Percentiles rank a stretch among this genome's conserved stretches.
phyloP scores from a whole-genome alignment of 2,329 filamentous ascomycete genomes.

The Penicillium verrucosum region DNA sequence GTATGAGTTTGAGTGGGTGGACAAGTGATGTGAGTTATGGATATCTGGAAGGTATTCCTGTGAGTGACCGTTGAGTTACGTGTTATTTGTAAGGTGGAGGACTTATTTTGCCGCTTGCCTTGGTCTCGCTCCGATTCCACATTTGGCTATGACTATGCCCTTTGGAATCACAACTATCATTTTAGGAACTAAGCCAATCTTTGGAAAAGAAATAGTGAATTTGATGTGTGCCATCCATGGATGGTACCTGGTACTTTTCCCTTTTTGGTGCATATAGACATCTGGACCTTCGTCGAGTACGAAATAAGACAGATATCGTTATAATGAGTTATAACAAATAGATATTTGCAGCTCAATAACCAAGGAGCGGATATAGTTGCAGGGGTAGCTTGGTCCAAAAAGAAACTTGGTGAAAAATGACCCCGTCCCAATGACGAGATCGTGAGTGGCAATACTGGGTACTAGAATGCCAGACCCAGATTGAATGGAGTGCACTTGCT shows the following conservation, averaged over 20 bases:
- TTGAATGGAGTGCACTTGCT: background rate
- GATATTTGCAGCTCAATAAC: background rate
- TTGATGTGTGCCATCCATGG: background rate
- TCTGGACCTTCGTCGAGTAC: background rate
- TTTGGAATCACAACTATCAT: background rate
- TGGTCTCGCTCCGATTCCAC: background rate
- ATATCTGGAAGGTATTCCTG: background rate
- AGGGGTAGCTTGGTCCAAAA: background rate
- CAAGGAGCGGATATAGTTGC: background rate
- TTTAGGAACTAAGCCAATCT: background rate
- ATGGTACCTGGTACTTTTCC: background rate
- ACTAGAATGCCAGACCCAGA: background rate
- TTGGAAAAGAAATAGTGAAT: background rate
- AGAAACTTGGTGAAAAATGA: background rate
- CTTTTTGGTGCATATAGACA: background rate
- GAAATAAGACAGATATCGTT: background rate
- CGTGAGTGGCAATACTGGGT: background rate
- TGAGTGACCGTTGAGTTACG: background rate
- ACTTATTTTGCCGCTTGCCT: background rate
- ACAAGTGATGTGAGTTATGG: background rate
- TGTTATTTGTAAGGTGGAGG: background rate
- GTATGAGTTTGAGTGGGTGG: background rate
- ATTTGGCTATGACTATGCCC: background rate
- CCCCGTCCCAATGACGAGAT: background rate
- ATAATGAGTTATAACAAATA: background rate